Evolutionary conservation across 2,329 filamentous ascomycete genomes (phyloP).

Genomic region (Talaromyces sp.): DNA sequence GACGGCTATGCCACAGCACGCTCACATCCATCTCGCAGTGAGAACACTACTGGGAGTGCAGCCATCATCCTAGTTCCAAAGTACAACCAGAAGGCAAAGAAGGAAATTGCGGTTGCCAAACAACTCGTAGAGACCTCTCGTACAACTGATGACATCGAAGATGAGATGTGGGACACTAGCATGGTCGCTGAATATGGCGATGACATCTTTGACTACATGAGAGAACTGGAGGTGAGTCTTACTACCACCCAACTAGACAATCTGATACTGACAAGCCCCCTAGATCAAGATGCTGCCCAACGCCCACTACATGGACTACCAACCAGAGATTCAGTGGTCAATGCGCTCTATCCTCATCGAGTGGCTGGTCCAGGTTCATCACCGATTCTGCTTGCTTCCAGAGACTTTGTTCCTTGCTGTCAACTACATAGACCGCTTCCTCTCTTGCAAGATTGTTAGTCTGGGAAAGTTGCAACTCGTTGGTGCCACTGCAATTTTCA

Average conservation of each 20-base stretch:
- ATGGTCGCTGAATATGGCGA: constrained; percentile 98
- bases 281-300: constrained; percentile 79
- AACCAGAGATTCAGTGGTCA: constrained; percentile 97
- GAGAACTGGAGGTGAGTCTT: constrained; percentile 68
- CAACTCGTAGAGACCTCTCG: constrained; percentile 62
- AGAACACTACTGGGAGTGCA: constrained; percentile 64
- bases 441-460: constrained; percentile 91
- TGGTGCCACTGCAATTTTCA: constrained; percentile 89
- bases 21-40: constrained; percentile 70
- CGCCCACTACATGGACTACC: constrained; percentile 91
- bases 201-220: constrained; percentile 93
- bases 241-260: not conserved
- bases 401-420: constrained; percentile 93
- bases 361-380: constrained; percentile 95
- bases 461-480: constrained; percentile 93
- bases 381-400: constrained; percentile 82
- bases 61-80: constrained; percentile 68
- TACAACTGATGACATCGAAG: constrained; percentile 71
- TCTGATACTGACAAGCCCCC: constrained; percentile 19
- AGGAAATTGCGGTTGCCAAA: constrained; percentile 68
- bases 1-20: constrained; percentile 70
- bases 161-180: constrained; percentile 87
- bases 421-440: constrained; percentile 96
- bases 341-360: constrained; percentile 98
- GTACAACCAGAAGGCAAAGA: constrained; percentile 62